Percentiles rank a stretch among this genome's conserved stretches.
phyloP scores from a whole-genome alignment of 1,284 basidiomycete genomes.

The Schizopora paradoxa region DNA sequence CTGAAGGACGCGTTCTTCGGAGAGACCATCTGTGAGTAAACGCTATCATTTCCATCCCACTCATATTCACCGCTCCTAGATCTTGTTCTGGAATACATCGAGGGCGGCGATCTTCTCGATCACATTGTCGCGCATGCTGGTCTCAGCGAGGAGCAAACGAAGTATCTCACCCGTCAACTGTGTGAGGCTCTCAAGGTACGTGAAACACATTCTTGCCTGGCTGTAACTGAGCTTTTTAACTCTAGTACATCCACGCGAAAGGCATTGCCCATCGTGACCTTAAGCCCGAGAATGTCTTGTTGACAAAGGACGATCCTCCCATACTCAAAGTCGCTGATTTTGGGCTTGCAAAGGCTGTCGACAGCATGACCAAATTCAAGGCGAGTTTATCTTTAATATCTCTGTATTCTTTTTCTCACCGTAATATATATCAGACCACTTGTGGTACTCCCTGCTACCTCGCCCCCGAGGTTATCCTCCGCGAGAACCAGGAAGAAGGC shows the following conservation, averaged over 20 bases:
- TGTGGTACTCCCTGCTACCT: constrained; percentile 84
- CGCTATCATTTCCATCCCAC: neutral
- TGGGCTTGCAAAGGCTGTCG: constrained; percentile 85
- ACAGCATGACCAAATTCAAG: constrained; percentile 64
- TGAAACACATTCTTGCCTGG: neutral
- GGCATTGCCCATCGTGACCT: constrained; percentile 87
- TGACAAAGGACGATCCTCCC: constrained; percentile 61
- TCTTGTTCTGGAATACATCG: constrained; percentile 73
- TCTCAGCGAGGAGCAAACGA: constrained; percentile 43
- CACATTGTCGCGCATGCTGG: constrained; percentile 59
- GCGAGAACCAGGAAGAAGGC: constrained; percentile 52
- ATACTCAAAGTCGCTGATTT: constrained; percentile 86
- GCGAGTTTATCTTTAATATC: constrained; percentile 34
- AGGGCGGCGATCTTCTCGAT: constrained; percentile 87
- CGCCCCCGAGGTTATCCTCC: constrained; percentile 84
- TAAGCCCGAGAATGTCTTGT: constrained; percentile 85
- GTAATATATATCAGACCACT: constrained; percentile 73
- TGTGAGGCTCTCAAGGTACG: constrained; percentile 5
- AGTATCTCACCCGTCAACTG: neutral
- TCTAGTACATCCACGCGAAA: constrained; percentile 67
- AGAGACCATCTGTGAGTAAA: constrained; percentile 56
- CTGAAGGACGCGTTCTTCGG: constrained; percentile 75
- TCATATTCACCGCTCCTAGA: constrained; percentile 35
- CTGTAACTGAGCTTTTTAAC: constrained; percentile 9
- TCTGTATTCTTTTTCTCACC: neutral